These are phyloP conservation scores for Botrytis deweyae DNA, from an alignment of 2,329 filamentous ascomycete species.

Conservation along the genomic window DNA sequence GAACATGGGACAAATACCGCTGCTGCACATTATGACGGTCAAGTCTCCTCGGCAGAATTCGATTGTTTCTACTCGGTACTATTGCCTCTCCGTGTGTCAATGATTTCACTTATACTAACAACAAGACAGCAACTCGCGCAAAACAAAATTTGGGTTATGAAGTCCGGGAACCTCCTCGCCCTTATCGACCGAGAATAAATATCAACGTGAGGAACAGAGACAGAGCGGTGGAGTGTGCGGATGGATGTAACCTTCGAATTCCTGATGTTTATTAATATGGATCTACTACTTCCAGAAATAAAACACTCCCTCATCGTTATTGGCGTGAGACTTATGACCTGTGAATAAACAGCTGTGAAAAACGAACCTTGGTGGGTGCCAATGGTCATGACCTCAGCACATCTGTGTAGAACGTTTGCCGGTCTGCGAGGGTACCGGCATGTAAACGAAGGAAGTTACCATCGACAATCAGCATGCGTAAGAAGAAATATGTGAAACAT, in stretches of 20 bases:
- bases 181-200: no score
- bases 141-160: background rate
- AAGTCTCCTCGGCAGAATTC: no score
- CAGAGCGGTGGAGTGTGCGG: background rate
- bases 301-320: background rate
- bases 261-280: background rate
- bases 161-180: no score
- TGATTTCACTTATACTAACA: background rate
- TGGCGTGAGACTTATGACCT: rapidly evolving
- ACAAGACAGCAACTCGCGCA: background rate
- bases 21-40: background rate
- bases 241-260: no score
- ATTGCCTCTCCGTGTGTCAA: no score
- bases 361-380: background rate
- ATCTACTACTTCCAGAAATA: background rate
- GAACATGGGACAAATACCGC: background rate
- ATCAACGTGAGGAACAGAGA: background rate
- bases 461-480: background rate
- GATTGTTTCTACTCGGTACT: no score
- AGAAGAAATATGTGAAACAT: background rate
- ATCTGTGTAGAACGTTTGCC: background rate
- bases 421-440: background rate
- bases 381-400: rapidly evolving
- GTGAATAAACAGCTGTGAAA: background rate
- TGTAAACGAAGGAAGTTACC: rapidly evolving